Percentiles rank a stretch among this genome's conserved stretches.
These are phyloP conservation scores for Penicillium verhagenii DNA, from an alignment of 495 filamentous ascomycete species.

Conservation along the genomic window DNA sequence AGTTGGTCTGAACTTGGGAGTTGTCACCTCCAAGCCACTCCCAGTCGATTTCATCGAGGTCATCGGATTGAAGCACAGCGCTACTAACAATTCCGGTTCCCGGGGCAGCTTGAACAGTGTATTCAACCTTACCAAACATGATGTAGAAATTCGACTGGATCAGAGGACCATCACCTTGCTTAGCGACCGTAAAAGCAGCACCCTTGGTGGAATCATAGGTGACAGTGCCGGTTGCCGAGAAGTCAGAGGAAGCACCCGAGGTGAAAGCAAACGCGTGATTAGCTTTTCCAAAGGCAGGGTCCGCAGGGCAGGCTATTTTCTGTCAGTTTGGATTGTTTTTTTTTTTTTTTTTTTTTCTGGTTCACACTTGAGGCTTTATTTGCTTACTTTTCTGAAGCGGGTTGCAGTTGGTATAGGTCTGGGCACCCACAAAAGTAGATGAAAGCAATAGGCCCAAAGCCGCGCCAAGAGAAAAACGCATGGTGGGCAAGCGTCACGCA, in stretches of 20 bases:
- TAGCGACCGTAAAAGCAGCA: conserved; percentile 78
- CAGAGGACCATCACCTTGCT: conserved; percentile 78
- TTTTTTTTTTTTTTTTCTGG: no score
- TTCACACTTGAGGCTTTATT: neutral
- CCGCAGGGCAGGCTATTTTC: conserved; percentile 61
- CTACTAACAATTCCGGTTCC: conserved; percentile 69
- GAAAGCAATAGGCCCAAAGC: conserved; percentile 29
- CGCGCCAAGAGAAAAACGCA: conserved; percentile 29
- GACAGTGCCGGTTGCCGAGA: conserved; percentile 62
- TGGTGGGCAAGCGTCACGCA: conserved; percentile 15
- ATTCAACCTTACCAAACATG: conserved; percentile 66
- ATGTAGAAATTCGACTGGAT: conserved; percentile 74
- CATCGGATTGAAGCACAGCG: conserved; percentile 78
- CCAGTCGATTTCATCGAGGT: conserved; percentile 89
- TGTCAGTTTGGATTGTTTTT: conserved; percentile 19
- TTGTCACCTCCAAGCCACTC: conserved; percentile 73
- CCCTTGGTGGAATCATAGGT: conserved; percentile 71
- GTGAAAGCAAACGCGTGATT: conserved; percentile 76
- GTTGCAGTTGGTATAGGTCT: conserved; percentile 76
- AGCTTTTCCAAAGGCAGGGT: conserved; percentile 78
- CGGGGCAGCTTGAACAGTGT: conserved; percentile 57
- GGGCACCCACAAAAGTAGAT: conserved; percentile 52
- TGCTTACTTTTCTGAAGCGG: conserved; percentile 65
- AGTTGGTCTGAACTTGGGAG: conserved; percentile 70
- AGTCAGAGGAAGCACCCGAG: conserved; percentile 63